Evolutionary conservation across 1,284 basidiomycete species (phyloP).

Genomic region (Phellinidium pouzarii): DNA sequence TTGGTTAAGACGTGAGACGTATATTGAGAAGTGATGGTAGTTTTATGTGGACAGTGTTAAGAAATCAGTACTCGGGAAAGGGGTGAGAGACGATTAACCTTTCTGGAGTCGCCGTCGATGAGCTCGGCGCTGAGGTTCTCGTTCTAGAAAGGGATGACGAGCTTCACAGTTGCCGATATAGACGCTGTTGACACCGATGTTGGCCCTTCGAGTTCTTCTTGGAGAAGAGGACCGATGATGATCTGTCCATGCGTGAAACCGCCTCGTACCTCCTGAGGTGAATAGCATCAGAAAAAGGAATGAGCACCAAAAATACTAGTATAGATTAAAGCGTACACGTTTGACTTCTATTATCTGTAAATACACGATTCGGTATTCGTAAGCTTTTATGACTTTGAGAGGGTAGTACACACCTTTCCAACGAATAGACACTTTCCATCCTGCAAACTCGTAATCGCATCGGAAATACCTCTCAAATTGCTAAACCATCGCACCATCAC

Average conservation of each 20-base stretch:
- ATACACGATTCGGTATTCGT: neutral
- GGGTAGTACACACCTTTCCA: slow-evolving; percentile 33
- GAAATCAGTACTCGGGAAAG: neutral
- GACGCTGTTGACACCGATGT: slow-evolving; percentile 6
- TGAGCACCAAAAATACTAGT: neutral
- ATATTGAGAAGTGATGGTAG: slow-evolving; percentile 8
- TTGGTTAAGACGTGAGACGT: no score
- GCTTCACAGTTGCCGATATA: slow-evolving; percentile 15
- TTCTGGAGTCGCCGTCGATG: slow-evolving; percentile 30
- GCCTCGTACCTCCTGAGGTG: slow-evolving; percentile 31
- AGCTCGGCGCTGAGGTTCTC: slow-evolving; percentile 46
- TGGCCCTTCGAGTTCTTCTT: slow-evolving; percentile 42
- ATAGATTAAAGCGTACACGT: slow-evolving; percentile 22
- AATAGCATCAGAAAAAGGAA: neutral
- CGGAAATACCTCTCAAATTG: slow-evolving; percentile 40
- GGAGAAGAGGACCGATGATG: slow-evolving; percentile 36
- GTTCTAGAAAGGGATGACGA: slow-evolving; percentile 50
- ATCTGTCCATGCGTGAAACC: slow-evolving; percentile 47
- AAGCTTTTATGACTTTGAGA: neutral
- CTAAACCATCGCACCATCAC: slow-evolving; percentile 24
- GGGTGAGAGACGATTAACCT: slow-evolving; percentile 19
- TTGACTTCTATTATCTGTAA: slow-evolving; percentile 38
- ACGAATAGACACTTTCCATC: slow-evolving; percentile 46
- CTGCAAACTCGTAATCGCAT: slow-evolving; percentile 41
- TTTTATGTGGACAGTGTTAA: neutral